Percentiles rank a stretch among this genome's conserved stretches.
Conservation (phyloP, 352 stramenopile genomes). For the Nothophytophthora sp. region DNA sequence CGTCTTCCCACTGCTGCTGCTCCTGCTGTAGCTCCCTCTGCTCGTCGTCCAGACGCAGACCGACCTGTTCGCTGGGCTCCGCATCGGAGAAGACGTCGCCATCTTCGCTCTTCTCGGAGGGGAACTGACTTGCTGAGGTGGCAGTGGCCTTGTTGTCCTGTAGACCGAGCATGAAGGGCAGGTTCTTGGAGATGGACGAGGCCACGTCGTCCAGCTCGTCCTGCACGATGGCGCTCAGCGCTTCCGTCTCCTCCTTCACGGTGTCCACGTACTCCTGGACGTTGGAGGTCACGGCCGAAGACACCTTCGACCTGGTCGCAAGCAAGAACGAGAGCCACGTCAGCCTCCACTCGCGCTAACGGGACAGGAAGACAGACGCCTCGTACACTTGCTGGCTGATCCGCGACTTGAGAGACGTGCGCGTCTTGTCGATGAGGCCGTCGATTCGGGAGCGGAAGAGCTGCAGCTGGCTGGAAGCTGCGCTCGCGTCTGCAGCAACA, state of each 20-base stretch:
- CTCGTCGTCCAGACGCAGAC: too few relatives aligned
- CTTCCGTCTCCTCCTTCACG: slow-evolving; percentile 59
- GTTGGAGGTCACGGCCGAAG: slow-evolving; percentile 49
- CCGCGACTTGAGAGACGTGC: slow-evolving; percentile 38
- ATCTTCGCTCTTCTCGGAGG: background rate
- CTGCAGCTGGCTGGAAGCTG: slow-evolving; percentile 29
- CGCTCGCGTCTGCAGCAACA: background rate
- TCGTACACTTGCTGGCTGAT: slow-evolving; percentile 66
- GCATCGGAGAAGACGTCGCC: slow-evolving; percentile 18
- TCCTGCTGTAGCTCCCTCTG: slow-evolving; percentile 20
- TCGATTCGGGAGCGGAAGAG: slow-evolving; percentile 54
- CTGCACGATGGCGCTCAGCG: slow-evolving; percentile 41
- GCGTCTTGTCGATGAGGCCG: slow-evolving; percentile 46
- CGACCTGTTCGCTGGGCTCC: slow-evolving; percentile 15
- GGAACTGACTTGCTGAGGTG: too few relatives aligned
- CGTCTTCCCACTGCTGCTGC: slow-evolving; percentile 23
- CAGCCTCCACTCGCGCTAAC: too few relatives aligned
- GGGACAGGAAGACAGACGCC: background rate
- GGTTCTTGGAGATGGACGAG: slow-evolving; percentile 24
- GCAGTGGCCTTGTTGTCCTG: background rate
- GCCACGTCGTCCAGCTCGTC: slow-evolving; percentile 45
- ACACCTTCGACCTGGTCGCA: slow-evolving; percentile 58
- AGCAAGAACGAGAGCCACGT: too few relatives aligned
- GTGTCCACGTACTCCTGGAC: slow-evolving; percentile 57
- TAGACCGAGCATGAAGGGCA: slow-evolving; percentile 22